These are phyloP conservation scores for Suillus luteus DNA, from an alignment of 768 basidiomycete species.

Conservation along the genomic window DNA sequence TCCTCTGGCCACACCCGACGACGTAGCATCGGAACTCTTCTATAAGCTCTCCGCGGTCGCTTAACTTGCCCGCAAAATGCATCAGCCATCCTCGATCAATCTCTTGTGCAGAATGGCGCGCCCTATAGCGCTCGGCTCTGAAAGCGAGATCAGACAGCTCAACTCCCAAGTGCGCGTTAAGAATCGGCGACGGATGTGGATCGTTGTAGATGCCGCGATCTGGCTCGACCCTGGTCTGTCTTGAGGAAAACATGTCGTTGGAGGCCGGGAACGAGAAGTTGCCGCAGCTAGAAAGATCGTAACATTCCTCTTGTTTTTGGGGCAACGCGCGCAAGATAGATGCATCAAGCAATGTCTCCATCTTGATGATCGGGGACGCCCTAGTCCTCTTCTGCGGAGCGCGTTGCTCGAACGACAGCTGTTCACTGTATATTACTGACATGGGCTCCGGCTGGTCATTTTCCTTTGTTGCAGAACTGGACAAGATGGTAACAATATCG, in stretches of 20 bases:
- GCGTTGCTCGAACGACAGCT: neutral
- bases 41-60: constrained; percentile 55
- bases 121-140: constrained; percentile 55
- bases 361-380: neutral
- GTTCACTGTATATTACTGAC: neutral
- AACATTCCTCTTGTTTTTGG: neutral
- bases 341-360: neutral
- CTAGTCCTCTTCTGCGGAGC: neutral
- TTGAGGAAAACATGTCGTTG: neutral
- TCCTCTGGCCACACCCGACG: constrained; percentile 62
- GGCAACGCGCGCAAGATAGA: neutral
- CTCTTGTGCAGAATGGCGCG: constrained; percentile 54
- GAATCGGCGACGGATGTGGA: constrained; percentile 45
- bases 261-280: neutral
- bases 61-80: constrained; percentile 67
- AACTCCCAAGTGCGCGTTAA: constrained; percentile 67
- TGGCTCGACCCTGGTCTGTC: constrained; percentile 10
- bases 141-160: constrained; percentile 52
- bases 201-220: neutral
- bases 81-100: constrained; percentile 68
- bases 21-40: constrained; percentile 71
- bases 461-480: constrained; percentile 20
- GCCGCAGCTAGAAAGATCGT: neutral
- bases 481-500: constrained; percentile 34
- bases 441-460: neutral